Evolutionary conservation across 2,329 filamentous ascomycete species (phyloP).

Genomic region (Podosphaera xanthii): DNA sequence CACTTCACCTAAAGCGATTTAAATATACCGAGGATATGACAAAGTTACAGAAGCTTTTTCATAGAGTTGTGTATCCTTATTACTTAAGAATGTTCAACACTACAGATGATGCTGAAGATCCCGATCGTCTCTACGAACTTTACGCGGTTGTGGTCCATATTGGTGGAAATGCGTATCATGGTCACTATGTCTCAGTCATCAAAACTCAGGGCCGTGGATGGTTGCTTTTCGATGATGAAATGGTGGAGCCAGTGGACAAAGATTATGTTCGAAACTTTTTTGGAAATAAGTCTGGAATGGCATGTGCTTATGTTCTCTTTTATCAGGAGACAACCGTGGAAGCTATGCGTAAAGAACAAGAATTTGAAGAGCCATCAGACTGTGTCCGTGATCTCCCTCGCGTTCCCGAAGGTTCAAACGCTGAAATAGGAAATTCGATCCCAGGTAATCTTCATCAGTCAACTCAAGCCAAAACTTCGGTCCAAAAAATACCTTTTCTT

Average conservation of each 20-base stretch:
- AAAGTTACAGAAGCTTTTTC: conserved; percentile 83
- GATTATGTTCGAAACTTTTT: conserved; percentile 94
- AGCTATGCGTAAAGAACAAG: conserved; percentile 52
- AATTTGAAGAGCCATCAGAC: conserved; percentile 45
- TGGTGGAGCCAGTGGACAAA: conserved; percentile 95
- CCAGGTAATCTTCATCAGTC: conserved; percentile 8
- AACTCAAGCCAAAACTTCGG: conserved; percentile 8
- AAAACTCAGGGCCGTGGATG: conserved; percentile 92
- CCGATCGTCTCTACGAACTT: conserved; percentile 81
- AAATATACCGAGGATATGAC: conserved; percentile 96
- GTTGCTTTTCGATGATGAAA: conserved; percentile 92
- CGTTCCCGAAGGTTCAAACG: conserved; percentile 28
- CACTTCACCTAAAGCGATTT: conserved; percentile 86
- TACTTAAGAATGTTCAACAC: conserved; percentile 94
- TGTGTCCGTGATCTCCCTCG: conserved; percentile 26
- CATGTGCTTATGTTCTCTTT: conserved; percentile 90
- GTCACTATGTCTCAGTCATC: conserved; percentile 93
- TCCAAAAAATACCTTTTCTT: conserved; percentile 2
- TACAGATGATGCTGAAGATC: conserved; percentile 81
- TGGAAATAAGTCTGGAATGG: conserved; percentile 72
- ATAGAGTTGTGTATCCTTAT: conserved; percentile 91
- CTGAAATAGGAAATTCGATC: conserved; percentile 26
- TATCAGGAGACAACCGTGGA: conserved; percentile 75
- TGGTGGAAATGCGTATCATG: conserved; percentile 86
- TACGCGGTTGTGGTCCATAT: conserved; percentile 97